Evolutionary conservation across 768 basidiomycete genomes (phyloP).

Genomic region (Kwoniella mangroviensis): DNA sequence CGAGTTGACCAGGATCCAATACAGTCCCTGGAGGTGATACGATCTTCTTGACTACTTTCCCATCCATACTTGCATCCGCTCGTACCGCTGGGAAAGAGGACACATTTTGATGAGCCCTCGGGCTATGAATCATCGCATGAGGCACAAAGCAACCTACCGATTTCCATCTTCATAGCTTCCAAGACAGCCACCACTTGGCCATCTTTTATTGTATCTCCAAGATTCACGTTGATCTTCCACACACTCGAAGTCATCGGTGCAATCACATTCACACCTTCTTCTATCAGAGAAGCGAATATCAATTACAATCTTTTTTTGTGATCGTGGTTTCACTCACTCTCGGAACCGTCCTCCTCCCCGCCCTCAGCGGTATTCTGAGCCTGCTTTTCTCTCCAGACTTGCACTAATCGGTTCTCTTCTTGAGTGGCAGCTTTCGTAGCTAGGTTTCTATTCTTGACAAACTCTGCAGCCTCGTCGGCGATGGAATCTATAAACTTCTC

Average conservation of each 20-base stretch:
- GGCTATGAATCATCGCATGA: no score
- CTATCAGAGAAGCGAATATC: background rate
- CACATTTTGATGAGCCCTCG: background rate
- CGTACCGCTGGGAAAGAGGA: slow-evolving; percentile 26
- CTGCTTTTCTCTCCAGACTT: slow-evolving; percentile 59
- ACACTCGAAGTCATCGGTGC: slow-evolving; percentile 44
- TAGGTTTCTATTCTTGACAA: slow-evolving; percentile 59
- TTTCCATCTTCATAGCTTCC: slow-evolving; percentile 51
- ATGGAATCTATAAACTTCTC: slow-evolving; percentile 60
- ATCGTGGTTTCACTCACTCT: background rate
- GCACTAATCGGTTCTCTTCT: slow-evolving; percentile 56
- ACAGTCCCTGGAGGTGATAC: slow-evolving; percentile 30
- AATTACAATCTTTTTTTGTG: background rate
- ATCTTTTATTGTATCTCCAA: slow-evolving; percentile 33
- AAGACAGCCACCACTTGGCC: slow-evolving; percentile 39
- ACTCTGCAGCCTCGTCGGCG: slow-evolving; percentile 60
- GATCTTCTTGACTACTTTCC: slow-evolving; percentile 28
- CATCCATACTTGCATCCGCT: slow-evolving; percentile 37
- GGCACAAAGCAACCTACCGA: slow-evolving; percentile 29
- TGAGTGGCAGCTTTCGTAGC: slow-evolving; percentile 58
- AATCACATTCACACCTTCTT: slow-evolving; percentile 27
- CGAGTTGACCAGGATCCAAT: slow-evolving; percentile 37
- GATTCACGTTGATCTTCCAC: slow-evolving; percentile 36
- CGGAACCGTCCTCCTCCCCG: background rate
- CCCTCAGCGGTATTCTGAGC: slow-evolving; percentile 16